Base-by-base conservation (phyloP, 139 green algal genomes). In the Coelastrella sp. region DNA sequence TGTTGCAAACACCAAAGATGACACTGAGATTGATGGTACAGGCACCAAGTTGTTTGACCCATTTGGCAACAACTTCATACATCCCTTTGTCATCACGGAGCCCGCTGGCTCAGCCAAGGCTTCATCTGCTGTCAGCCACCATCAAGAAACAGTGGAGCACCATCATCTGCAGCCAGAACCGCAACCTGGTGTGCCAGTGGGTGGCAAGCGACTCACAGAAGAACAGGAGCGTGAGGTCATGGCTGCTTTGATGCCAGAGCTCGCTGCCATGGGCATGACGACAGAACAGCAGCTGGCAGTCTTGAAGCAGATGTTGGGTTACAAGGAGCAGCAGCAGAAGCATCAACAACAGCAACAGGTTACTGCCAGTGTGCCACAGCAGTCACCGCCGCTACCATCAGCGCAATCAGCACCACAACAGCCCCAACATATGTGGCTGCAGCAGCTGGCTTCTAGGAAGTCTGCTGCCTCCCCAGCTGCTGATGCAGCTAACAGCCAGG, bases 361-460 rank as follows among this genome's bases (percentile, higher is more conserved):
- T 21, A 9, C 59, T 32, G 59, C 59, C 21, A 34, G 11, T 57
- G 45, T 11, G 59, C 59, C 59, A n/a, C 23, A 34, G 59, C 59
- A 27, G 59, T 32, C 59, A 71, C 27, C 62, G 9, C 27, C 8
- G 3, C 62, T 30, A 17, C 27, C 62, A 71, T 2, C 62, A 74
- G 66, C 30, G 4, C 32, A 34, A 25, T 45, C 66, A 71, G n/a
- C 66, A 9, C 5, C 53, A 82, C 35, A 40, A 60, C 51, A 69
- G 37, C 53, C 75, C 1, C 75, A 82, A 32, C 75, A 82, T 40
- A 53, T 82, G 53, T 82, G 75, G 75, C 75, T 82, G 32, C 75
- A 82, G 75, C 75, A 82, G 75, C 75, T 82, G 23, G 73, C 73
- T 6, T 48, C 73, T 21, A 5, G 50, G 19, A 67, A 48, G 32